Conservation (phyloP, 768 basidiomycete genomes). For the Pleurotus citrinopileatus region DNA sequence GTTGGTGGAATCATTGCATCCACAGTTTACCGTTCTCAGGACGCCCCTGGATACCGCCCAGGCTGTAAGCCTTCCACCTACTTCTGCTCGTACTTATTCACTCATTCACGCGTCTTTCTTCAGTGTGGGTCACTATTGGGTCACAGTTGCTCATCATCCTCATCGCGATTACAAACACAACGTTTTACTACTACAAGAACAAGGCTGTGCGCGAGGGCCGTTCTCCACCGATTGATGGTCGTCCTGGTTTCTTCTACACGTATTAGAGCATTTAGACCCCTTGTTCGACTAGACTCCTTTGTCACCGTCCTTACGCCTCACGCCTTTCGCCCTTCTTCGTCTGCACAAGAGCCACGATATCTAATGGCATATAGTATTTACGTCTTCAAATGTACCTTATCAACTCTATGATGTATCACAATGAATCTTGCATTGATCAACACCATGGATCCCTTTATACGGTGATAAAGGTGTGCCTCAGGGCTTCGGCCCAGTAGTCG, state of each 20-base stretch:
- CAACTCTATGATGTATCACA: background rate
- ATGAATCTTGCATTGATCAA: no score
- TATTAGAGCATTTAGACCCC: background rate
- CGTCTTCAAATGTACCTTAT: conserved; percentile 5
- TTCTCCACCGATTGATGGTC: conserved; percentile 29
- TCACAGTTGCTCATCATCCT: conserved; percentile 30
- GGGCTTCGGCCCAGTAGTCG: conserved; percentile 30
- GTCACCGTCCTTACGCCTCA: background rate
- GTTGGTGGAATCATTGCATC: conserved; percentile 38
- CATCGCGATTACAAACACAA: conserved; percentile 24
- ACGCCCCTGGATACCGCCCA: conserved; percentile 26
- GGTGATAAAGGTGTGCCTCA: conserved; percentile 21
- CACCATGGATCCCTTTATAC: no score
- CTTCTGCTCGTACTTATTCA: background rate
- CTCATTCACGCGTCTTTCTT: background rate
- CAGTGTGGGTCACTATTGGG: conserved; percentile 35
- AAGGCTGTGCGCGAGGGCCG: conserved; percentile 29
- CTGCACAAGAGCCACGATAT: background rate
- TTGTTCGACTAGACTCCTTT: background rate
- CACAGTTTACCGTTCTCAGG: conserved; percentile 31
- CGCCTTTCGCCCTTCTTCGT: no score
- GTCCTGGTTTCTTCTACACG: conserved; percentile 36
- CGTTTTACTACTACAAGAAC: conserved; percentile 27
- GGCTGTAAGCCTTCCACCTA: background rate
- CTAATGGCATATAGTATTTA: conserved; percentile 6